Base-by-base conservation (phyloP, 352 stramenopile species). In the Globisporangium okanoganense region DNA sequence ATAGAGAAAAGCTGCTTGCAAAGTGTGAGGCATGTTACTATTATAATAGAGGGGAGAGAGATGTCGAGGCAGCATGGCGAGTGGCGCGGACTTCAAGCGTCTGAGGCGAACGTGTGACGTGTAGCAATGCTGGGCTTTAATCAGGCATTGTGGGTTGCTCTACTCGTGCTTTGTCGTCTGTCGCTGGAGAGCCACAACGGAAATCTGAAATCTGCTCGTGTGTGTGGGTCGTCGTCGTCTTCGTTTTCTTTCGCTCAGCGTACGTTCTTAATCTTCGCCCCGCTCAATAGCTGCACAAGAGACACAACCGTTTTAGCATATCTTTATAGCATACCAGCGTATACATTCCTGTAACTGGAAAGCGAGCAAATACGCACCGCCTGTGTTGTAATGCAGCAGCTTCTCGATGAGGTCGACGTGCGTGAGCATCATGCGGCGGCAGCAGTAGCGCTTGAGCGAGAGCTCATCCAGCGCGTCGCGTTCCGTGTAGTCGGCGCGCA, bases 371-470 rank as follows among this genome's bases (percentile, higher is more conserved):
- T n/a, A 52, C 79, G 53, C 65, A 95, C 85, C 86, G 65, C 84
- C 84, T n/a, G 86, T 99, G 87, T 99, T 99, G 86, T 99, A 99
- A 82, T 99, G 98, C 64, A 99, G 86, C 53, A 99, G 86, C 80
- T 99, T 99, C 81, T 99, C 96, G 74, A 99, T 99, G 33, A 99
- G 88, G 82, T 99, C 97, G 24, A 99, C 97, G 80, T 99, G 97
- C 44, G 97, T 99, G 59, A 99, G 87, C 80, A 99, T 92, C 97
- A 99, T 99, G 58, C 97, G 88, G 60, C 97, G 85, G 78, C 97
- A 99, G 88, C 97, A 99, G 80, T 99, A 99, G 84, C 97, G 82
- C 74, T 98, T 98, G 25, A 99, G 87, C 54, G 96, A 97, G 31
- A 99, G 81, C 78, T 99, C 95, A 78, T 99, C 96, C 45, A 99